Percentiles rank a stretch among this genome's conserved stretches.
Evolutionary conservation across 495 filamentous ascomycete species (phyloP).

Genomic region (Neurospora africana): DNA sequence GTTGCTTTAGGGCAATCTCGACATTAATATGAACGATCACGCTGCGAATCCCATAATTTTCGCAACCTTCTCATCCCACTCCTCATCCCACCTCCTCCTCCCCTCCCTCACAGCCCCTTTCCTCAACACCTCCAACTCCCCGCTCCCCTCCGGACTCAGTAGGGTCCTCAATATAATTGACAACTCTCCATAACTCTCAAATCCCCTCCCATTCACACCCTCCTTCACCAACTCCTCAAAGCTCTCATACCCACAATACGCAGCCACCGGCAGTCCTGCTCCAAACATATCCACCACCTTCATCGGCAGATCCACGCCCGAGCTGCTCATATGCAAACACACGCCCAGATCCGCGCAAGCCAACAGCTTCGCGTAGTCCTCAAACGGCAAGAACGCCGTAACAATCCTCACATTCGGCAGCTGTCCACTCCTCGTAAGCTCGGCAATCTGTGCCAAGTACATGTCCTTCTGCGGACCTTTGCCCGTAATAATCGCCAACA

Average conservation of each 20-base stretch:
- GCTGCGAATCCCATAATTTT: slow-evolving; percentile 51
- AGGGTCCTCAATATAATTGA: slow-evolving; percentile 48
- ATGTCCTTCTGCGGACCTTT: slow-evolving; percentile 74
- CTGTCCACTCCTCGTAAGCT: slow-evolving; percentile 46
- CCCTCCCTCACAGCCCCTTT: slow-evolving; percentile 70
- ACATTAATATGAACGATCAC: neutral
- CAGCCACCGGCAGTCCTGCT: slow-evolving; percentile 79
- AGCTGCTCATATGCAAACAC: slow-evolving; percentile 83
- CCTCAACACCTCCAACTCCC: slow-evolving; percentile 50
- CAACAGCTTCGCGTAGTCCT: slow-evolving; percentile 80
- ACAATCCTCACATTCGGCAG: slow-evolving; percentile 58
- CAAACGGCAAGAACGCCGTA: slow-evolving; percentile 72
- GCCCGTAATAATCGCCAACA: slow-evolving; percentile 81
- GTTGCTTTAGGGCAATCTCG: neutral
- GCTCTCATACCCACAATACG: slow-evolving; percentile 71
- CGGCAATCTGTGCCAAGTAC: slow-evolving; percentile 56
- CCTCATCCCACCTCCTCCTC: slow-evolving; percentile 76
- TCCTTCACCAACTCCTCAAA: slow-evolving; percentile 81
- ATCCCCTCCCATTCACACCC: slow-evolving; percentile 75
- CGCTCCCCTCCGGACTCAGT: slow-evolving; percentile 36
- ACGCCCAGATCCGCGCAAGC: slow-evolving; percentile 83
- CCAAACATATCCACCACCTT: slow-evolving; percentile 99
- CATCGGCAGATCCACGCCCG: slow-evolving; percentile 95
- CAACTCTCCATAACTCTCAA: slow-evolving; percentile 56
- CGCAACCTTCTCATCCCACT: slow-evolving; percentile 77